Evolutionary conservation across 2,329 filamentous ascomycete species (phyloP), one percentile per base, ranked within the genome.

Genomic region (Fusarium subtropicale): DNA sequence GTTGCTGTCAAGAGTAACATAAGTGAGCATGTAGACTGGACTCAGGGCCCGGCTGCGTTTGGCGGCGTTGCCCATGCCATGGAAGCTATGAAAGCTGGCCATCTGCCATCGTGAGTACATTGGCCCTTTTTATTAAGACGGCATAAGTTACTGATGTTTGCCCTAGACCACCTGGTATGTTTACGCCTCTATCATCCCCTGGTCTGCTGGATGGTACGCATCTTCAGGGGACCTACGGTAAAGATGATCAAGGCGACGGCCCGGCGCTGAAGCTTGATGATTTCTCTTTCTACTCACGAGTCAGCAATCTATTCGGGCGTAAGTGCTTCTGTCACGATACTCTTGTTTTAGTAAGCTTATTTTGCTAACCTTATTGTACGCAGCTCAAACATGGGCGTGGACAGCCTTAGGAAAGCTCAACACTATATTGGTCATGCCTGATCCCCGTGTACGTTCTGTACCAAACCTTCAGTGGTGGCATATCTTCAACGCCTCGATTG

Each of bases 321-420:
- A 41, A 53, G 59, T 60, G 2, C 7, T 30, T n/a, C 1, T 2
- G 5, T 28, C 3, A 5, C 30, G 1, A 5, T 10, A 1, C 7
- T n/a, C 3, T 2, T 16, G 4, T 12, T 7, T 18, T 11, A 2
- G 7, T 9, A 7, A 2, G 15, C 3, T 13, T 6, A 1, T 5
- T 8, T 11, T 3, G 20, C 22, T 46, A 2, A 54, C 8, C 8
- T 16, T 8, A 20, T 4, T 15, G 3, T 8, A 6, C 4, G 9
- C 18, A 62, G 59, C 59, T 28, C 59, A 62, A 45, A 39, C 39
- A 11, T 62, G 56, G 59, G 45, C 39, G 9, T 61, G 56, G 56
- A 54, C 46, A 16, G 57, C 41, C 15, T 38, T 44, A 4, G 46
- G 33, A 3, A 62, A 54, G 4, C 13, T 62, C 1, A 60, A 62